A percentile compares a stretch with the other conserved stretches of the same genome.
phyloP scores from a whole-genome alignment of 305 asterid genomes.

The Fraxinus platypoda region DNA sequence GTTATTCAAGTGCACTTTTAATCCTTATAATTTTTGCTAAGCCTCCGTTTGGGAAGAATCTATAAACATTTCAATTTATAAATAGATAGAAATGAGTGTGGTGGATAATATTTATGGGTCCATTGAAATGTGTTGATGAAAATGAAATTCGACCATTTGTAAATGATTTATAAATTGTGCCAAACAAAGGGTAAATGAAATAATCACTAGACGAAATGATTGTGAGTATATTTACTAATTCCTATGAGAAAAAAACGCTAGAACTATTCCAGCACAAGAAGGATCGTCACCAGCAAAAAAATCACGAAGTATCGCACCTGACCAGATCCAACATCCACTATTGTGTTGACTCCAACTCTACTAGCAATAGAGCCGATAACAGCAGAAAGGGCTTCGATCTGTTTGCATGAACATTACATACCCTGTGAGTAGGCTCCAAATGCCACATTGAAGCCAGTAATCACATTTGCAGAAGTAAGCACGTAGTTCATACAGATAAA shows the following conservation, averaged over 20 bases:
- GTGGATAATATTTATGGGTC: background rate
- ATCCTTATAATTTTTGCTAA: background rate
- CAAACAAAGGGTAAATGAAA: background rate
- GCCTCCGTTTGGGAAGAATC: background rate
- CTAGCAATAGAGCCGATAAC: slow-evolving; percentile 55
- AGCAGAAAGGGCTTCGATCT: slow-evolving; percentile 78
- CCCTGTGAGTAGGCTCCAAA: slow-evolving; percentile 23
- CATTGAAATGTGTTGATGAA: background rate
- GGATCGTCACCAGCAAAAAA: slow-evolving; percentile 10
- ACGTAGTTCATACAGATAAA: slow-evolving; percentile 1
- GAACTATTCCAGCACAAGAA: background rate
- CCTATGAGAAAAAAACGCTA: background rate
- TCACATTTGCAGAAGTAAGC: slow-evolving; percentile 11
- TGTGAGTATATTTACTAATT: background rate
- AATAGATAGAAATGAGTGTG: background rate
- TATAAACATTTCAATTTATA: too few relatives aligned
- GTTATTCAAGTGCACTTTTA: background rate
- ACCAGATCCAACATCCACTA: slow-evolving; percentile 90
- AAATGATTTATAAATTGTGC: background rate
- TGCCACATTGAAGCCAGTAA: slow-evolving; percentile 21
- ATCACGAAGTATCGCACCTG: slow-evolving; percentile 50
- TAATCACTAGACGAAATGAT: background rate
- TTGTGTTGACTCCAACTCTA: slow-evolving; percentile 50
- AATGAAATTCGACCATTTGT: too few relatives aligned
- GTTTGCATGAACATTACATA: slow-evolving; percentile 32